Conservation (phyloP, 2,329 filamentous ascomycete genomes). For the Hortaea sp. region DNA sequence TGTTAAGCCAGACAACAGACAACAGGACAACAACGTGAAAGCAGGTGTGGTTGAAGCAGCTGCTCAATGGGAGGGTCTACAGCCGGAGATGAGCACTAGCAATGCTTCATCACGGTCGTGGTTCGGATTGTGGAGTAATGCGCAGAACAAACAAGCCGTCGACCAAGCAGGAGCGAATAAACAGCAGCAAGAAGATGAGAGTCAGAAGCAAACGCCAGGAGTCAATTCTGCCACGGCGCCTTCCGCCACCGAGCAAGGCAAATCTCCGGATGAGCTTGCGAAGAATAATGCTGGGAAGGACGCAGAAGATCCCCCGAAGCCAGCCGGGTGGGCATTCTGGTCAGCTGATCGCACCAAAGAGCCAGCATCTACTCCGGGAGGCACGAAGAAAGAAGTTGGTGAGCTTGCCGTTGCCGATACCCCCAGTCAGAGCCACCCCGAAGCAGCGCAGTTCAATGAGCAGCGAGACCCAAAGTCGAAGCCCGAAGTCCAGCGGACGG, state of each 20-base stretch:
- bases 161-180: constrained; percentile 14
- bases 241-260: constrained; percentile 3
- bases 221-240: constrained; percentile 8
- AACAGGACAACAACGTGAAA: neutral
- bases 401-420: constrained; percentile 42
- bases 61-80: constrained; percentile 8
- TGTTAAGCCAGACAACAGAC: neutral
- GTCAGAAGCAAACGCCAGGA: constrained; percentile 4
- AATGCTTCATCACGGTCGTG: constrained; percentile 27
- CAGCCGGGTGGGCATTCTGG: constrained; percentile 74
- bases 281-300: constrained; percentile 5
- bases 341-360: constrained; percentile 49
- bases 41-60: neutral
- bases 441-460: constrained; percentile 43
- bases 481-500: constrained; percentile 9
- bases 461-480: constrained; percentile 16
- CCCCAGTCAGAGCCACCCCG: constrained; percentile 39
- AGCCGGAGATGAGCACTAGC: constrained; percentile 16
- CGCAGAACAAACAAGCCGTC: constrained; percentile 31
- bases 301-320: constrained; percentile 25
- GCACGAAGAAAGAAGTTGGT: constrained; percentile 45
- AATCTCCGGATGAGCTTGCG: constrained; percentile 4
- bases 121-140: constrained; percentile 41
- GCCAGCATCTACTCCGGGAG: constrained; percentile 46
- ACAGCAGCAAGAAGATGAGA: constrained; percentile 1